Percentiles rank a stretch among this genome's conserved stretches.
Conservation (phyloP, 495 filamentous ascomycete species). For the Aeminium ludgeri region DNA sequence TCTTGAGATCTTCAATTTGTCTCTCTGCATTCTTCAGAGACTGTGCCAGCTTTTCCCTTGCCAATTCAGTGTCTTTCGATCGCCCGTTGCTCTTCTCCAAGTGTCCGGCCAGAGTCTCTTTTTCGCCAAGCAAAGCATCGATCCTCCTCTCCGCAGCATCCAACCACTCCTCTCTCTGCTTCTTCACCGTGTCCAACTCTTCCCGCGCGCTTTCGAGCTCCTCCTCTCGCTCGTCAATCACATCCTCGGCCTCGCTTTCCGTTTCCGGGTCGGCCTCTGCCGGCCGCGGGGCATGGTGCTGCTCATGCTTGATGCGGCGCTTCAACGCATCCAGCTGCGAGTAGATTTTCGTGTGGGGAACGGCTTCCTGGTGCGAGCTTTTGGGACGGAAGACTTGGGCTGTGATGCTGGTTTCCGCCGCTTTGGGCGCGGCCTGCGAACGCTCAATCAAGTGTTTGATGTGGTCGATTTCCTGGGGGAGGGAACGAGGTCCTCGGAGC, state of each 20-base stretch:
- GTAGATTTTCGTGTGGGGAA: slow-evolving; percentile 6
- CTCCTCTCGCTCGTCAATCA: slow-evolving; percentile 8
- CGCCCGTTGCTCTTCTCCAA: slow-evolving; percentile 1
- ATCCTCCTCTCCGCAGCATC: slow-evolving; percentile 10
- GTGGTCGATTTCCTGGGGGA: slow-evolving; percentile 11
- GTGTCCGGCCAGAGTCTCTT: slow-evolving; percentile 5
- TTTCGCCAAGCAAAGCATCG: slow-evolving; percentile 10
- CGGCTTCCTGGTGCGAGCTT: slow-evolving; percentile 2
- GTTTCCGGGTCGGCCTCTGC: slow-evolving; percentile 9
- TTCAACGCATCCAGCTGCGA: slow-evolving; percentile 12
- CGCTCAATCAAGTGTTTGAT: slow-evolving; percentile 14
- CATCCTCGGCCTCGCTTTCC: slow-evolving; percentile 8
- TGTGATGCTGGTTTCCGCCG: slow-evolving; percentile 5
- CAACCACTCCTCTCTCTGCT: slow-evolving; percentile 13
- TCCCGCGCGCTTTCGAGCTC: slow-evolving; percentile 13
- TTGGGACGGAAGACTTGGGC: slow-evolving; percentile 10
- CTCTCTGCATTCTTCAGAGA: neutral
- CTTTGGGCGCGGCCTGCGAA: neutral
- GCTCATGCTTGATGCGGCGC: slow-evolving; percentile 4
- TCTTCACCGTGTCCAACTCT: slow-evolving; percentile 4
- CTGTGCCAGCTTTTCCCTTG: neutral
- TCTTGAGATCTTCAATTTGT: neutral
- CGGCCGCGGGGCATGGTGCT: neutral
- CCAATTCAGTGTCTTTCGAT: neutral
- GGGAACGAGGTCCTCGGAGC: no score